Conservation (phyloP, 306 rosid genomes). For the Ochetophila trinervis region DNA sequence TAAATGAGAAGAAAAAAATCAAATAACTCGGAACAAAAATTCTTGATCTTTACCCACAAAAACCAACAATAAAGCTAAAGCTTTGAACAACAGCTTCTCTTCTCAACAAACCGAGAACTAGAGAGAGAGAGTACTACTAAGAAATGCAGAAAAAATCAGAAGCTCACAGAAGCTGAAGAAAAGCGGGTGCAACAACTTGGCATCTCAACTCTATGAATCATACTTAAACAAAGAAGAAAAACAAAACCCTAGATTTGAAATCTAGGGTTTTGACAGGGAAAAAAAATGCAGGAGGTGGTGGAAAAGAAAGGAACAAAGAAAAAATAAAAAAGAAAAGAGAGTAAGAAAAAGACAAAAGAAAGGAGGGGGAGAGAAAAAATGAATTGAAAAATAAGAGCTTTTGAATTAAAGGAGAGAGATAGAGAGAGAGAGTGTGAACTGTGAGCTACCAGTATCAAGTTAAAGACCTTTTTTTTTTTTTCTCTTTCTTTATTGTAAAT, state of each 20-base stretch:
- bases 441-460: slow-evolving; percentile 16
- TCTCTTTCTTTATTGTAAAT: slow-evolving; percentile 7
- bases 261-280: slow-evolving; percentile 69
- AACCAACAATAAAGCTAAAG: slow-evolving; percentile 16
- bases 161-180: slow-evolving; percentile 24
- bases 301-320: slow-evolving; percentile 30
- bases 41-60: slow-evolving; percentile 24
- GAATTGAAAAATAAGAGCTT: slow-evolving; percentile 44
- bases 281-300: slow-evolving; percentile 45
- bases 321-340: slow-evolving; percentile 18
- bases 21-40: slow-evolving; percentile 13
- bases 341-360: slow-evolving; percentile 8
- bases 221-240: slow-evolving; percentile 32
- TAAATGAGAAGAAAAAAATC: slow-evolving; percentile 18
- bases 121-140: slow-evolving; percentile 13
- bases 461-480: slow-evolving; percentile 14
- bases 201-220: slow-evolving; percentile 17
- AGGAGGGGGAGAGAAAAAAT: slow-evolving; percentile 19
- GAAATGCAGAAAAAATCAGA: slow-evolving; percentile 47
- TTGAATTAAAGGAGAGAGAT: slow-evolving; percentile 35
- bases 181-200: slow-evolving; percentile 14
- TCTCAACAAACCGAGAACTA: slow-evolving; percentile 22
- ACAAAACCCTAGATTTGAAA: slow-evolving; percentile 78
- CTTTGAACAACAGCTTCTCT: slow-evolving; percentile 21
- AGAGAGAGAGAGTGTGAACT: slow-evolving; percentile 29